phyloP scores from a whole-genome alignment of 106 monocot species.

The Allium cepa region DNA sequence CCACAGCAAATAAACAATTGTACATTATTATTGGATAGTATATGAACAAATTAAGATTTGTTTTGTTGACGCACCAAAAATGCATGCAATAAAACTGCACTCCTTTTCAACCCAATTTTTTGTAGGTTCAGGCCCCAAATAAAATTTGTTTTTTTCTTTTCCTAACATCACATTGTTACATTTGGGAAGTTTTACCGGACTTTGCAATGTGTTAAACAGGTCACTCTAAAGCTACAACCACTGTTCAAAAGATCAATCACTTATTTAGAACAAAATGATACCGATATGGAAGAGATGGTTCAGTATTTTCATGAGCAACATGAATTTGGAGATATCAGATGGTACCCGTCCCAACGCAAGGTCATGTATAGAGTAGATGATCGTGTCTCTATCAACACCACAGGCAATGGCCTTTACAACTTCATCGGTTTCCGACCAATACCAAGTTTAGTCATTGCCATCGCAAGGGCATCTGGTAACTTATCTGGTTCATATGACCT shows the following conservation, averaged over 20 bases:
- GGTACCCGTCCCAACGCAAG: constrained; percentile 37
- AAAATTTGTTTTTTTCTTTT: background rate
- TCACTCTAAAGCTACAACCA: constrained; percentile 35
- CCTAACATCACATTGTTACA: background rate
- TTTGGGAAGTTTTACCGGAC: background rate
- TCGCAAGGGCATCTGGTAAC: constrained; percentile 17
- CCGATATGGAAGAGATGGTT: constrained; percentile 14
- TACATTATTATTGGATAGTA: too few species aligned
- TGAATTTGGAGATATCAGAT: constrained; percentile 45
- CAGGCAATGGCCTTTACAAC: constrained; percentile 36
- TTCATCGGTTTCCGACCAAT: constrained; percentile 31
- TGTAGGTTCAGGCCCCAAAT: background rate
- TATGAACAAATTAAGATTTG: too few species aligned
- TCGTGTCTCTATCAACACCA: constrained; percentile 16
- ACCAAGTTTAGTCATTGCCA: background rate
- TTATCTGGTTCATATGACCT: background rate
- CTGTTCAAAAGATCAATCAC: constrained; percentile 39
- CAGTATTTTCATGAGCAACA: constrained; percentile 18
- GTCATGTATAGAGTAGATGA: constrained; percentile 46
- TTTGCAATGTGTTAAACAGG: constrained; percentile 10
- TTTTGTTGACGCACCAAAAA: too few species aligned
- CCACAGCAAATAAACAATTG: too few species aligned
- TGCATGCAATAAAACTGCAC: too few species aligned
- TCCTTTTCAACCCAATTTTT: too few species aligned
- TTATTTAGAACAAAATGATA: constrained; percentile 9